phyloP scores from a whole-genome alignment of 768 basidiomycete genomes.

The Phylloporus rhodoxanthus region DNA sequence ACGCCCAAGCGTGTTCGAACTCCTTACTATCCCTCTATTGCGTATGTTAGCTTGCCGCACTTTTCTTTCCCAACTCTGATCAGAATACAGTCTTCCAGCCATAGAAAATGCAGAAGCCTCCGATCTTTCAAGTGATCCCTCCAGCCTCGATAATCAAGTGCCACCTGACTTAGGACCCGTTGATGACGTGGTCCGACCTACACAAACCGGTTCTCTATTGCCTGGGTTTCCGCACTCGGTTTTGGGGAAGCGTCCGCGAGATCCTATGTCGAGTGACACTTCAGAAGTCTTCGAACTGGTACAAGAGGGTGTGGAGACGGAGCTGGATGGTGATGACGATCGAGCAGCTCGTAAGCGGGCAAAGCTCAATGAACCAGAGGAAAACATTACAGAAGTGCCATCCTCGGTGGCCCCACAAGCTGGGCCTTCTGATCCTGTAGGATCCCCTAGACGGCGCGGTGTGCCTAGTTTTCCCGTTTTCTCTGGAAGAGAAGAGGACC shows the following conservation, averaged over 20 bases:
- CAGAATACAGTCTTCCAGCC: conserved; percentile 14
- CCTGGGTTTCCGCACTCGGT: conserved; percentile 40
- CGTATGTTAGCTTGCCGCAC: conserved; percentile 15
- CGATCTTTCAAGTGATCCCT: conserved; percentile 17
- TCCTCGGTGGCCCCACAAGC: conserved; percentile 12
- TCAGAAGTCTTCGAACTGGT: conserved; percentile 39
- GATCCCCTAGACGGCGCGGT: conserved; percentile 20
- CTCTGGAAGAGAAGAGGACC: conserved; percentile 38
- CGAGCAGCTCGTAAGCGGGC: conserved; percentile 51
- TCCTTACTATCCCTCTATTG: conserved; percentile 21
- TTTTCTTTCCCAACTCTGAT: conserved; percentile 11
- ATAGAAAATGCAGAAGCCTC: conserved; percentile 17
- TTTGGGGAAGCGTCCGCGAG: conserved; percentile 65
- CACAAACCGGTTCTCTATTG: conserved; percentile 16
- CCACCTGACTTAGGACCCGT: conserved; percentile 8
- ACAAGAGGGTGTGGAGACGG: conserved; percentile 37
- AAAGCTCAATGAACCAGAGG: conserved; percentile 31
- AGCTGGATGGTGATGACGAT: conserved; percentile 33
- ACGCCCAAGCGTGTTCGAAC: conserved; percentile 32
- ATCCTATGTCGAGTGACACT: conserved; percentile 40
- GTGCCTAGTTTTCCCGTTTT: conserved; percentile 46
- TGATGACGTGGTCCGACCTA: conserved; percentile 9
- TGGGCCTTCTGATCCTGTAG: conserved; percentile 13
- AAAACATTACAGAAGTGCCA: conserved; percentile 13
- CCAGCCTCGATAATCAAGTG: conserved; percentile 13